phyloP scores from a whole-genome alignment of 176 grass and related monocot genomes.

The Zea luxurians region DNA sequence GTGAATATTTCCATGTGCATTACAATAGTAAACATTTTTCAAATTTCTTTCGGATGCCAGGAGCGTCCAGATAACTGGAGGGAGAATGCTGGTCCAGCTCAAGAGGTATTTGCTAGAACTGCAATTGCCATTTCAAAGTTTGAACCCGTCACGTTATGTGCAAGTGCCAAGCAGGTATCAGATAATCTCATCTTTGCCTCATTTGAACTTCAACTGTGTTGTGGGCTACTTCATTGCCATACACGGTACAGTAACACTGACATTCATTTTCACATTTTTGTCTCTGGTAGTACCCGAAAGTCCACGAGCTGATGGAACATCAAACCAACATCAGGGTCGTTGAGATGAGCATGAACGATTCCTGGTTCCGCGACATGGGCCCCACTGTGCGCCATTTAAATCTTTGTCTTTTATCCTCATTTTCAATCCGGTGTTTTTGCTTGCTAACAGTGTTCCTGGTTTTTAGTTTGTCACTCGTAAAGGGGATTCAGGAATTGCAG shows the following conservation, averaged over 20 bases:
- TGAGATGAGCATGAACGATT: slow-evolving; percentile 97
- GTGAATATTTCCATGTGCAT: slow-evolving; percentile 8
- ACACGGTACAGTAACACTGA: not conserved
- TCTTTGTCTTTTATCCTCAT: slow-evolving; percentile 15
- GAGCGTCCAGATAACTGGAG: slow-evolving; percentile 91
- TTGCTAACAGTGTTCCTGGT: slow-evolving; percentile 36
- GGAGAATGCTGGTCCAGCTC: slow-evolving; percentile 62
- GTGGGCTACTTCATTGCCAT: not conserved
- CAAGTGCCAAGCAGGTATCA: slow-evolving; percentile 60
- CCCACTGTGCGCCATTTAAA: slow-evolving; percentile 60
- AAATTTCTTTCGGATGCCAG: slow-evolving; percentile 47
- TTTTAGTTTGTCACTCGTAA: slow-evolving; percentile 63
- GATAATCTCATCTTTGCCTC: not conserved
- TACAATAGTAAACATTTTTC: not conserved
- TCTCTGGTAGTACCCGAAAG: slow-evolving; percentile 55
- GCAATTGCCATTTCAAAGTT: slow-evolving; percentile 82
- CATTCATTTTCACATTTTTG: slow-evolving; percentile 13
- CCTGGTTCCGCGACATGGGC: slow-evolving; percentile 94
- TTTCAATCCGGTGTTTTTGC: not conserved
- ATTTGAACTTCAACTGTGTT: not conserved
- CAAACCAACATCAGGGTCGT: slow-evolving; percentile 75
- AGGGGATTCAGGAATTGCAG: slow-evolving; percentile 22
- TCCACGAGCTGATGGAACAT: slow-evolving; percentile 49
- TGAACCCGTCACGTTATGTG: slow-evolving; percentile 79
- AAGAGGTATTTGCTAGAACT: slow-evolving; percentile 50